A percentile compares a stretch with the other conserved stretches of the same genome.
Evolutionary conservation across 345 rosid genomes (phyloP).

Genomic region (Syzygium grande): DNA sequence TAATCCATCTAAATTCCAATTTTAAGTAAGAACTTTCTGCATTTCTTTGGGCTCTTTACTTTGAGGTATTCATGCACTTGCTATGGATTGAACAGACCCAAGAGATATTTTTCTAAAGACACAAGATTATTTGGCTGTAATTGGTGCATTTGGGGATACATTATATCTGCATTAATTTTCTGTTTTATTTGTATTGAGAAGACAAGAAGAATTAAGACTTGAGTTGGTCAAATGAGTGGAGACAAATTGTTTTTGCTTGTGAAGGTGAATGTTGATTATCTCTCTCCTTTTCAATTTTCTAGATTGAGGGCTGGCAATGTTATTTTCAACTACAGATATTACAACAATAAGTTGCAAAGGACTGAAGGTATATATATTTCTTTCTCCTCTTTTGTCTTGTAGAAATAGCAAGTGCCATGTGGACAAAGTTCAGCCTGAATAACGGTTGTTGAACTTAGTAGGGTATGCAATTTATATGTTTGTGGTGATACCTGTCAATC

Average conservation of each 20-base stretch:
- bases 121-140: background rate
- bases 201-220: background rate
- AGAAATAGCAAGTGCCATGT: background rate
- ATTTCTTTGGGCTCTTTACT: background rate
- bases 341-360: slow-evolving; percentile 76
- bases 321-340: slow-evolving; percentile 84
- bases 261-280: background rate
- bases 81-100: background rate
- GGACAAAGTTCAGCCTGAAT: background rate
- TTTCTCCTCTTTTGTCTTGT: background rate
- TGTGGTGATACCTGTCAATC: background rate
- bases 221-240: background rate
- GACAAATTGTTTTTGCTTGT: background rate
- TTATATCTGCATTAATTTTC: background rate
- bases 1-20: background rate
- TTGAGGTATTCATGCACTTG: background rate
- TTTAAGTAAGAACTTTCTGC: background rate
- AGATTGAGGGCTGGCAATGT: slow-evolving; percentile 98
- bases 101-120: background rate
- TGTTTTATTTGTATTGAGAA: background rate
- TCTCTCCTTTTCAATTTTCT: slow-evolving; percentile 16
- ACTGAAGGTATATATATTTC: slow-evolving; percentile 67
- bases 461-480: background rate
- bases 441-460: background rate
- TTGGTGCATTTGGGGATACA: background rate